Evolutionary conservation across 768 basidiomycete genomes (phyloP).

Genomic region (Tulasnella sp.): DNA sequence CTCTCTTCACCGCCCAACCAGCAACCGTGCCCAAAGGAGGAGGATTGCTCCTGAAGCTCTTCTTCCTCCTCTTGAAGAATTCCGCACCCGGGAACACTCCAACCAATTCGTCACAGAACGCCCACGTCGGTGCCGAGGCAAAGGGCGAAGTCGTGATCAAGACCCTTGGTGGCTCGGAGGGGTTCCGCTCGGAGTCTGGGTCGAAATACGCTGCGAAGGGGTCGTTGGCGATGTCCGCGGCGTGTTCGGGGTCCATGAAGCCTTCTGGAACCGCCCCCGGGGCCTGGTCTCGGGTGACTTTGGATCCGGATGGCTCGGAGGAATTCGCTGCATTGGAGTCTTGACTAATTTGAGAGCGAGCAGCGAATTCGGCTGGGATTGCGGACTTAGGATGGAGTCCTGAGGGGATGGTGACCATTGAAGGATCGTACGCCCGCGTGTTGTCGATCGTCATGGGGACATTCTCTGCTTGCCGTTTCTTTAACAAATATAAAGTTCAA

Average conservation of each 20-base stretch:
- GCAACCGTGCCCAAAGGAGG: constrained; percentile 87
- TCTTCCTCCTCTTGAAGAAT: constrained; percentile 69
- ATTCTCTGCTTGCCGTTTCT: constrained; percentile 80
- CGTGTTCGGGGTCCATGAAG: constrained; percentile 41
- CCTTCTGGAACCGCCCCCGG: not conserved
- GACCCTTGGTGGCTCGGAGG: constrained; percentile 64
- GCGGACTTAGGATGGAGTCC: constrained; percentile 15
- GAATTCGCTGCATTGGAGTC: not conserved
- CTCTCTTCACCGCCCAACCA: constrained; percentile 82
- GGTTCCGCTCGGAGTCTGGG: constrained; percentile 26
- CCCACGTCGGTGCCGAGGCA: constrained; percentile 79
- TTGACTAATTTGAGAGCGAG: constrained; percentile 1
- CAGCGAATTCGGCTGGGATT: not conserved
- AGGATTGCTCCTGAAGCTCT: constrained; percentile 43
- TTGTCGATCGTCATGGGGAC: constrained; percentile 90
- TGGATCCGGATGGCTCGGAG: not conserved
- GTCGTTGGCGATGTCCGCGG: constrained; percentile 59
- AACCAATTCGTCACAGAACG: constrained; percentile 85
- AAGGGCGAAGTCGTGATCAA: constrained; percentile 85
- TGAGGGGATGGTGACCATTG: constrained; percentile 42
- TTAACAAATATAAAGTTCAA: not conserved
- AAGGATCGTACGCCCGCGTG: constrained; percentile 72
- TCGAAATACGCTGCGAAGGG: constrained; percentile 74
- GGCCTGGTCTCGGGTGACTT: not conserved
- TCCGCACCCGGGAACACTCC: constrained; percentile 88